Base-by-base conservation (phyloP, 2,329 filamentous ascomycete genomes). In the Neurospora sp. region DNA sequence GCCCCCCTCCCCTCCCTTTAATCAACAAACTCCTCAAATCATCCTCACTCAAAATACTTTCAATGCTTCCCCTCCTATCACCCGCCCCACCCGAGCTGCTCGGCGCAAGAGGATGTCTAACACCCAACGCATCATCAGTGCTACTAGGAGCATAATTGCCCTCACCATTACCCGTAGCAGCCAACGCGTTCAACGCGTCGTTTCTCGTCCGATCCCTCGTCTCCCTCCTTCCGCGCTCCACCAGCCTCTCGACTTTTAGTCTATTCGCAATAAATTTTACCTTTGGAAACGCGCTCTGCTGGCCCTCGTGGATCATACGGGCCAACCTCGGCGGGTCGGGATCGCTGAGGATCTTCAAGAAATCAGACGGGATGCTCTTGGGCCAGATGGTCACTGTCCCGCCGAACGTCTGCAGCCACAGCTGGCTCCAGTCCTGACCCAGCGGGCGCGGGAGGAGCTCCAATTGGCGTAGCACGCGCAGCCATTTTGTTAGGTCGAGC, bases 301-400 rank as follows among this genome's bases (percentile, higher is more conserved):
- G 91, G 23, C 96, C 96, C 70, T 92, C 91, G 72, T 93, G 91
- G 15, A 99, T 87, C 95, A 98, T 97, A 43, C 91, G 86, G 6
- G 91, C 92, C 11, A 99, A 82, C 4, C 93, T 86, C 67, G 89
- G 83, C 3, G 89, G 83, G 57, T 88, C 90, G 0, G 96, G 96
- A 77, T 99, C 96, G 0, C 90, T 89, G 1, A 99, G 85, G 72
- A 99, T 97, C 75, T 92, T 88, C 78, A 86, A 89, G 78, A 97
- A 96, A 81, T 99, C 28, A 4, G 88, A 91, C 1, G 88, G 82
- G 3, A 89, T 82, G 12, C 89, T 90, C 78, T 93, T 93, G 8
- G 96, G 96, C 94, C 95, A 98, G 77, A 99, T 94, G 12, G 96
- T 99, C 73, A 98, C 91, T 10, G 93, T 98, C 37, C 96, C 96